Evolutionary conservation across 768 basidiomycete species (phyloP).

Genomic region (Boletus sp.): DNA sequence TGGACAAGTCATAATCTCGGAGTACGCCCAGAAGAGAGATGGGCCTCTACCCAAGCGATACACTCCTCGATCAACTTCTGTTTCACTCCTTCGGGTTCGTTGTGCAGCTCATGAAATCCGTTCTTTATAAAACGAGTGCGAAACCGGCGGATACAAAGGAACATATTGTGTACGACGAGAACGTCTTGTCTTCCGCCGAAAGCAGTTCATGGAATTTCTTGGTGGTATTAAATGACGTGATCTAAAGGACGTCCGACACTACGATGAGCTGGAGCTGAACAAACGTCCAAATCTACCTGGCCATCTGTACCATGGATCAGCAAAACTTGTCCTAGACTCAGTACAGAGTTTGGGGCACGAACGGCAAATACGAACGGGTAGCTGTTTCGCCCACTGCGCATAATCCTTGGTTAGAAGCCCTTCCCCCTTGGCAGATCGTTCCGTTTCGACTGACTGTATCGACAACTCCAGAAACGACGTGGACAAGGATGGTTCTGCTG

Average conservation of each 20-base stretch:
- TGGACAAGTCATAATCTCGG: conserved; percentile 20
- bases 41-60: conserved; percentile 21
- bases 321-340: too few species aligned
- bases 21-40: conserved; percentile 10
- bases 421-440: too few species aligned
- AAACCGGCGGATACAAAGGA: background rate
- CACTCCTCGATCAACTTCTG: conserved; percentile 57
- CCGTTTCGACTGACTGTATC: too few species aligned
- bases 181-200: conserved; percentile 34
- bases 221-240: conserved; percentile 54
- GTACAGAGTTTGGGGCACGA: conserved; percentile 23
- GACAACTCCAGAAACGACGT: too few species aligned
- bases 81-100: conserved; percentile 66
- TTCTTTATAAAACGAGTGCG: conserved; percentile 40
- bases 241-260: conserved; percentile 34
- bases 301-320: too few species aligned
- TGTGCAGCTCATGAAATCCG: conserved; percentile 33
- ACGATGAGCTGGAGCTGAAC: background rate
- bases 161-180: conserved; percentile 29
- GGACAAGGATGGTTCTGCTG: too few species aligned
- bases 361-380: conserved; percentile 52
- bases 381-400: conserved; percentile 55
- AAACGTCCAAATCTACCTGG: conserved; percentile 34
- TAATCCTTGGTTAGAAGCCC: conserved; percentile 28
- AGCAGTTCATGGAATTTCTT: conserved; percentile 54